Percentiles rank a stretch among this genome's conserved stretches.
phyloP scores from a whole-genome alignment of 1,284 basidiomycete species.

The Trichosporon sp. region DNA sequence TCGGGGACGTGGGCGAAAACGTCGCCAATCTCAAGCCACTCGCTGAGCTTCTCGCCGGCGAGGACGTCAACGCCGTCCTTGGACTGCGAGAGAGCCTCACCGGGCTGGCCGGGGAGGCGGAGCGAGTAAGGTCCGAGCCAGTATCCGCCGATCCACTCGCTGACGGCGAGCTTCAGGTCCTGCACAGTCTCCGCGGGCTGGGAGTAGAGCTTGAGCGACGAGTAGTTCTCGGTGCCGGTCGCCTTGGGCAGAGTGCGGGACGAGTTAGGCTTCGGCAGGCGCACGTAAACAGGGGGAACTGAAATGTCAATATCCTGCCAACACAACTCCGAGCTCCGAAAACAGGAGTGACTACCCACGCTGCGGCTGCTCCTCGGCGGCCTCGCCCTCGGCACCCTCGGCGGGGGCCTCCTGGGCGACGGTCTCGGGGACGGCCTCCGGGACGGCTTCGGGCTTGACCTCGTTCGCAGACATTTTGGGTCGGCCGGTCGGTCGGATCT shows the following conservation, averaged over 20 bases:
- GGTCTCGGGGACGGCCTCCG: constrained; percentile 26
- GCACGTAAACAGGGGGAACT: constrained; percentile 50
- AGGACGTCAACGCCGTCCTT: constrained; percentile 52
- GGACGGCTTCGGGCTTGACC: constrained; percentile 25
- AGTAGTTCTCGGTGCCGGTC: constrained; percentile 36
- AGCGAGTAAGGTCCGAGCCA: constrained; percentile 58
- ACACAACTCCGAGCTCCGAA: neutral
- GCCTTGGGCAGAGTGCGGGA: constrained; percentile 51
- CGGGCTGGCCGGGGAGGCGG: constrained; percentile 40
- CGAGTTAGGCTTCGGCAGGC: constrained; percentile 50
- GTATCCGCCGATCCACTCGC: constrained; percentile 57
- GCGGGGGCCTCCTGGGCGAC: constrained; percentile 26
- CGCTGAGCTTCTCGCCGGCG: constrained; percentile 55
- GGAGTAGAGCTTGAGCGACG: constrained; percentile 48
- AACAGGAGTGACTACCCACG: constrained; percentile 11
- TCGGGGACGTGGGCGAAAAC: constrained; percentile 52
- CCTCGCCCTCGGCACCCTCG: constrained; percentile 25
- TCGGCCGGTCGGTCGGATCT: constrained; percentile 1
- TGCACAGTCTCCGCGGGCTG: constrained; percentile 55
- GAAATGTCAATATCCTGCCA: neutral
- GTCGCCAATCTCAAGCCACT: constrained; percentile 57
- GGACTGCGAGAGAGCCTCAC: constrained; percentile 39
- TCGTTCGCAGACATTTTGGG: constrained; percentile 31
- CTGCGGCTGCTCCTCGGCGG: constrained; percentile 25
- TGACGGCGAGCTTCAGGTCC: constrained; percentile 55